Evolutionary conservation across 371 early-diverging fungal species (phyloP), one percentile per base, ranked within the genome.

Genomic region (Lichtheimia ramosa): DNA sequence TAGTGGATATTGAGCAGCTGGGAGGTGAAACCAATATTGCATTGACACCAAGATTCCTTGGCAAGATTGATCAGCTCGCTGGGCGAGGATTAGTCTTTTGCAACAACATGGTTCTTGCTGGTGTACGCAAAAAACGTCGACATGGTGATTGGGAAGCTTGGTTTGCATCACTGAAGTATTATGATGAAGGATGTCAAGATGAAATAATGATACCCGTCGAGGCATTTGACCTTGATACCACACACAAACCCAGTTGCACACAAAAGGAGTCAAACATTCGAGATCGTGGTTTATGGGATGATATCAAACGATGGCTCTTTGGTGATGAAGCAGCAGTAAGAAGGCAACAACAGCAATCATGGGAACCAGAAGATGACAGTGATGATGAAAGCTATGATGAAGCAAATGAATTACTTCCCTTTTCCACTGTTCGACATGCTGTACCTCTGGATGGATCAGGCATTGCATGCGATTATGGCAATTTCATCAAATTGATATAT

Each of bases 381-480:
- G 59, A 60, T 18, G 65, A 67, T 13, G 63, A 68, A 14, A 28
- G 48, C 2, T 34, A 27, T 18, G 65, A 69, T 13, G 77, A 75
- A 25, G 70, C 72, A 0, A 50, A 50, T 24, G 65, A 73, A 25
- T 39, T 74, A 10, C 59, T 79, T 1, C 79, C 79, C 1, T 79
- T 79, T 24, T 68, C 69, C 13, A 56, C 51, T 14, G 52, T 79
- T 3, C 68, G 66, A 20, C 62, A 65, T 48, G 51, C 71, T 12
- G 56, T 68, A 0, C 64, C 71, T 16, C 41, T 66, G 34, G 58
- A 65, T 55, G 79, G 70, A 0, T 56, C 63, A 41, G 74, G 79
- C 1, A 53, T 79, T 5, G 59, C 65, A 18, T 79, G 75, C 41
- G 79, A 79, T 51, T 79, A 61, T 60, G 79, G 79, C 18, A 79